These are phyloP conservation scores for Camelina laxa DNA, from an alignment of 345 rosid species.

Conservation along the genomic window DNA sequence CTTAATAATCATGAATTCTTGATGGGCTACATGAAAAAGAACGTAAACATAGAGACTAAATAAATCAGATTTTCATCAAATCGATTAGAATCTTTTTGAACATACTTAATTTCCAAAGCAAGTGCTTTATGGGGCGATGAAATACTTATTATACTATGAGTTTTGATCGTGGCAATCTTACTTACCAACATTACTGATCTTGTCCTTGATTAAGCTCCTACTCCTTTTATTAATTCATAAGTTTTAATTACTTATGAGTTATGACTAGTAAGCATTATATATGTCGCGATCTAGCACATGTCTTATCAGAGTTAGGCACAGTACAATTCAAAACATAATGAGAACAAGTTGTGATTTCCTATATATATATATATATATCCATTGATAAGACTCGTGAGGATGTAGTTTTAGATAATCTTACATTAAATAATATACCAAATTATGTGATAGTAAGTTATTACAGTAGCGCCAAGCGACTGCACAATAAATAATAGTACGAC, in stretches of 20 bases:
- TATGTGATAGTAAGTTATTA: not conserved
- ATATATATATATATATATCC: not conserved
- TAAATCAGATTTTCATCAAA: not conserved
- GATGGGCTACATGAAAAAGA: not conserved
- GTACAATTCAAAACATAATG: not conserved
- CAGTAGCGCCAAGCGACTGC: constrained; percentile 3
- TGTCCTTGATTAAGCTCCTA: not conserved
- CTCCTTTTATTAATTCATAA: not conserved
- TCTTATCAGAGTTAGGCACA: constrained; percentile 2
- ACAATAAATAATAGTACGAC: constrained; percentile 5
- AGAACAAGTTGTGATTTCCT: not conserved
- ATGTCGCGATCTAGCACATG: constrained; percentile 1
- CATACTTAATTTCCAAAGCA: not conserved
- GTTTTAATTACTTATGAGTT: not conserved
- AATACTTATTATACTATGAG: too few relatives aligned
- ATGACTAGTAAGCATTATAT: not conserved
- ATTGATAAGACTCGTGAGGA: not conserved
- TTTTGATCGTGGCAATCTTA: not conserved
- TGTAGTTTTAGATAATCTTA: not conserved
- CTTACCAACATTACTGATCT: not conserved
- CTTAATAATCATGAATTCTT: not conserved
- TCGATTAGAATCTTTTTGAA: too few relatives aligned
- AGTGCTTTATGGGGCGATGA: too few relatives aligned
- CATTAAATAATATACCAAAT: not conserved
- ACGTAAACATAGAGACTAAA: not conserved